Base-by-base conservation (phyloP, 164 flowering plant species). In the Buxus sempervirens region DNA sequence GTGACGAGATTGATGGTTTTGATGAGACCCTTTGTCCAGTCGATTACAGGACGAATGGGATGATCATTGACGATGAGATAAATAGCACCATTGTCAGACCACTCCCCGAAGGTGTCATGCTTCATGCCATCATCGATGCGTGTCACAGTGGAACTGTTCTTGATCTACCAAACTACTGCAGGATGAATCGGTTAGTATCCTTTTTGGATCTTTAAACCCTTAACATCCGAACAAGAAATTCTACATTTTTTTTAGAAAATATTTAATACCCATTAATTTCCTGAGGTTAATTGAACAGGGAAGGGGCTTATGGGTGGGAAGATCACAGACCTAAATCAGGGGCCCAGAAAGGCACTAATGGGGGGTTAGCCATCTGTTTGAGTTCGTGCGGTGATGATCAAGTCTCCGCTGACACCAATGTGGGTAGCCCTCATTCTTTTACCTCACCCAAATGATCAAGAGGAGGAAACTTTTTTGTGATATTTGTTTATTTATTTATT, bases 11-110 rank as follows among this genome's bases (percentile, higher is more conserved):
- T 0, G 98, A 93, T 53, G 95, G 96, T 7, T 82, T 49, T 21
- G 93, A 93, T 57, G 98, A 93, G 69, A 71, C 93, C 1, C 60
- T 93, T 0, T 83, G 92, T 74, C 97, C 97, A 16, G 70, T 88
- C 38, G 97, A 92, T 74, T 83, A 72, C 28, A 82, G 83, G 51
- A 80, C 83, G 0, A 77, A 81, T 38, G 95, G 95, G 9, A 74
- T 62, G 73, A 93, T 93, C 14, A 54, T 87, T n/a, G 98, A 90
- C 42, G 91, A 90, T 60, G 91, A 90, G 68, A 81, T 93, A 62
- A 93, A 93, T 67, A 78, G 58, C 41, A 85, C 83, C 23, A 81
- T 93, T 26, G 93, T 93, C 0, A 76, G 87, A 76, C 90, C 96
- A 0, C 82, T 93, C 16, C 87, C 86, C 0, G 56, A 13, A 27